These are phyloP conservation scores for Friedmanniomyces endolithicus DNA, from an alignment of 495 filamentous ascomycete species.

Conservation along the genomic window DNA sequence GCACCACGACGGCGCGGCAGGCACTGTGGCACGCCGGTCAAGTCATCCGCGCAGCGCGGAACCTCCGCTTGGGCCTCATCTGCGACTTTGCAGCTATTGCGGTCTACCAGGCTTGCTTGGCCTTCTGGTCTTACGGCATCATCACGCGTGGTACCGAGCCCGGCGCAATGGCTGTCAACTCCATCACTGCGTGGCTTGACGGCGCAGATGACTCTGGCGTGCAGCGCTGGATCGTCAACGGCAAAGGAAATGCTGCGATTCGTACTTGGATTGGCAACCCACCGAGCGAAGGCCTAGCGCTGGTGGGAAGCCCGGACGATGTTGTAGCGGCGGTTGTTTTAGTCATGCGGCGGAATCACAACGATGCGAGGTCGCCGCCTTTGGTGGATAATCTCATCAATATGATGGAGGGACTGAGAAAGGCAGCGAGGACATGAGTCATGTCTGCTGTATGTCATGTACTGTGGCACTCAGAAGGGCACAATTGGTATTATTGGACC, in stretches of 20 bases:
- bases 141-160: slow-evolving; percentile 17
- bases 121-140: slow-evolving; percentile 50
- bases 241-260: slow-evolving; percentile 16
- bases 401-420: slow-evolving; percentile 36
- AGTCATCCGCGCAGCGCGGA: slow-evolving; percentile 41
- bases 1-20: slow-evolving; percentile 37
- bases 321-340: slow-evolving; percentile 39
- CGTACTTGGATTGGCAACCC: slow-evolving; percentile 1
- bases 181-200: slow-evolving; percentile 37
- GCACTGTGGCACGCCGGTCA: slow-evolving; percentile 55
- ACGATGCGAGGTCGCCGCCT: slow-evolving; percentile 28
- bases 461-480: background rate
- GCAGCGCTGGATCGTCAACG: slow-evolving; percentile 25
- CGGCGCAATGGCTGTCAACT: background rate
- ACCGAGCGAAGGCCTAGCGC: slow-evolving; percentile 1
- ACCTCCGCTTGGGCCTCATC: slow-evolving; percentile 36
- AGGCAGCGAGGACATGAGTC: slow-evolving; percentile 18
- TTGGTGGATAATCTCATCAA: slow-evolving; percentile 45
- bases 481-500: background rate
- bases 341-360: slow-evolving; percentile 38
- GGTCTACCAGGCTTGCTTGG: slow-evolving; percentile 47
- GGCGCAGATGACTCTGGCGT: slow-evolving; percentile 33
- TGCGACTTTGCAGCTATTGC: slow-evolving; percentile 49
- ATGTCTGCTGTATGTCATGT: background rate
- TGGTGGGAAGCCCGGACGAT: slow-evolving; percentile 32